phyloP scores from a whole-genome alignment of 805 yeast genomes.

The Zygotorulaspora florentina region DNA sequence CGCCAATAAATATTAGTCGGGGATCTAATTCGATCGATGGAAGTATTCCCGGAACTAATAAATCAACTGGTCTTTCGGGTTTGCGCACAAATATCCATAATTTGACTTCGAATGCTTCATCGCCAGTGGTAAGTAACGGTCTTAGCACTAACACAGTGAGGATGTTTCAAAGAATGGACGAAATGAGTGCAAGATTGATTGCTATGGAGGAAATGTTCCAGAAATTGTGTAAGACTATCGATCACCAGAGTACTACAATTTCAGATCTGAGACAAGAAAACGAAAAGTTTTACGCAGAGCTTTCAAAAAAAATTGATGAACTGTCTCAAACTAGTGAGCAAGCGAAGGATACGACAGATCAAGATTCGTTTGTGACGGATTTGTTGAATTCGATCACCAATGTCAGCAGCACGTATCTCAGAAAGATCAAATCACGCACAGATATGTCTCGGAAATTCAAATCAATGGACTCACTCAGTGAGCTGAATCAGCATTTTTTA shows the following conservation, averaged over 20 bases:
- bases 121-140: constrained; percentile 10
- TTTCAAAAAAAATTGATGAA: constrained; percentile 5
- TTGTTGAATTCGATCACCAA: constrained; percentile 30
- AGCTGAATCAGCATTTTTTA: neutral
- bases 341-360: constrained; percentile 7
- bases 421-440: constrained; percentile 15
- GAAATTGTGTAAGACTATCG: constrained; percentile 23
- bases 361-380: constrained; percentile 26
- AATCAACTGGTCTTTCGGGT: constrained; percentile 9
- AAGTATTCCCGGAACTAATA: constrained; percentile 13
- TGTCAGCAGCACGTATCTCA: constrained; percentile 27
- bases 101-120: constrained; percentile 8
- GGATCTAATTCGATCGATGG: constrained; percentile 8
- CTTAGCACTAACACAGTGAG: constrained; percentile 19
- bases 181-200: constrained; percentile 29
- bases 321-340: constrained; percentile 5
- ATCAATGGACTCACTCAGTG: neutral
- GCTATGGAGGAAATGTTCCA: constrained; percentile 33
- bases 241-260: constrained; percentile 20
- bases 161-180: constrained; percentile 34
- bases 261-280: constrained; percentile 12
- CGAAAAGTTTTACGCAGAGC: constrained; percentile 5
- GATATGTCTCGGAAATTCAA: neutral
- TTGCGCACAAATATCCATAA: constrained; percentile 10
- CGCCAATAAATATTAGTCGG: constrained; percentile 11